Conservation (phyloP, 2,329 filamentous ascomycete genomes). For the Nannizziopsis arthrosporioides region DNA sequence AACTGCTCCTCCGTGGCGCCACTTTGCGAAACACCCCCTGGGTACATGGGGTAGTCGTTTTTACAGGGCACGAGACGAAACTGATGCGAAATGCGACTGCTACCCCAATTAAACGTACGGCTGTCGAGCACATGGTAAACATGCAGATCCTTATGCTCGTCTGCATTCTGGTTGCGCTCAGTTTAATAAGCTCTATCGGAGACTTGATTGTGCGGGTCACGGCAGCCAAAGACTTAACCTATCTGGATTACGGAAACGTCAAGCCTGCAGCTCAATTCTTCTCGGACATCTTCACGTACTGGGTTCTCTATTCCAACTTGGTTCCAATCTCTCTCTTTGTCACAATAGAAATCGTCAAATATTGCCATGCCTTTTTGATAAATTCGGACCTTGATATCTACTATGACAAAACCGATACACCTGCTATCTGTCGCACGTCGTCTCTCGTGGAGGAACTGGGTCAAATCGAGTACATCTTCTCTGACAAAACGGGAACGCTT, state of each 20-base stretch:
- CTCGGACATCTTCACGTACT: conserved; percentile 92
- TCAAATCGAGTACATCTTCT: conserved; percentile 98
- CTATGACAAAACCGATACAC: conserved; percentile 87
- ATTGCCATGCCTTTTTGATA: conserved; percentile 94
- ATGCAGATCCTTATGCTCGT: conserved; percentile 84
- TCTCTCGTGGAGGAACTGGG: conserved; percentile 93
- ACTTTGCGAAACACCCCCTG: conserved; percentile 93
- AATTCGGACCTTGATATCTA: conserved; percentile 98
- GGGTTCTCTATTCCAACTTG: conserved; percentile 92
- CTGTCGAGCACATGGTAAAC: conserved; percentile 89
- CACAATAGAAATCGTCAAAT: conserved; percentile 94
- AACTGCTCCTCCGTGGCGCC: conserved; percentile 78
- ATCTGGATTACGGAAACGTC: conserved; percentile 56
- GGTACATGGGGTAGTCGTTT: conserved; percentile 92
- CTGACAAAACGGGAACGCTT: conserved; percentile 90
- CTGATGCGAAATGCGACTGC: conserved; percentile 97
- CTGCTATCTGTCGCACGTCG: conserved; percentile 89
- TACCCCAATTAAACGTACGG: conserved; percentile 92
- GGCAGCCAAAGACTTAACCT: conserved; percentile 51
- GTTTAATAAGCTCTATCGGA: conserved; percentile 80
- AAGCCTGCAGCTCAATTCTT: conserved; percentile 72
- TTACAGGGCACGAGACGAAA: conserved; percentile 96
- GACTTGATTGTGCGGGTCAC: conserved; percentile 69
- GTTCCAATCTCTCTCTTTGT: conserved; percentile 98
- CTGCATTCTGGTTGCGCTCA: conserved; percentile 68